These are phyloP conservation scores for Aureobasidium vineae DNA, from an alignment of 2,329 filamentous ascomycete genomes.

Conservation along the genomic window DNA sequence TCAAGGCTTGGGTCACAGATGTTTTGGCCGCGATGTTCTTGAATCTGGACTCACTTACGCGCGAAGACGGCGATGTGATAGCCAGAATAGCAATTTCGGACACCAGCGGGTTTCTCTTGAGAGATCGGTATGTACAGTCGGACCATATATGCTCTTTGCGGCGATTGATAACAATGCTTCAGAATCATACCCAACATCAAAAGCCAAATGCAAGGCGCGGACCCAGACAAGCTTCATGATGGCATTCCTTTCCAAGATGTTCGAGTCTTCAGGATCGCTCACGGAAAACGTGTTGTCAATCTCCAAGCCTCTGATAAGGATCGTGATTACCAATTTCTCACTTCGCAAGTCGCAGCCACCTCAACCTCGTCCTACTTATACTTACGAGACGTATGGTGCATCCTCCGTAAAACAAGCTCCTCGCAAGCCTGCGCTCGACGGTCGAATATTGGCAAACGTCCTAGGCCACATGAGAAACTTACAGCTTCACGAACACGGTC, in stretches of 20 bases:
- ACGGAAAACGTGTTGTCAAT: not conserved
- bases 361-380: not conserved
- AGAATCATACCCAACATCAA: not conserved
- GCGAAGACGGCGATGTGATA: slow-evolving; percentile 1
- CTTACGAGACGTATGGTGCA: not conserved
- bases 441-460: not conserved
- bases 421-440: slow-evolving; percentile 8
- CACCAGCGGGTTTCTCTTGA: not conserved
- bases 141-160: not conserved
- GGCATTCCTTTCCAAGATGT: not conserved
- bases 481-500: not conserved
- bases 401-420: not conserved
- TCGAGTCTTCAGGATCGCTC: not conserved
- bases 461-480: not conserved
- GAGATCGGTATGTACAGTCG: not conserved
- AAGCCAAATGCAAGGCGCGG: not conserved
- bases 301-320: not conserved
- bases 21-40: not conserved
- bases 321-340: not conserved
- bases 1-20: not conserved
- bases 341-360: not conserved
- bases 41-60: not conserved
- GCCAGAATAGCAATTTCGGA: not conserved
- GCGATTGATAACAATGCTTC: not conserved
- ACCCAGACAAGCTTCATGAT: not conserved